Evolutionary conservation across 768 basidiomycete genomes (phyloP), one percentile per base, ranked within the genome.

Genomic region (Phlegmacium glaucopus): DNA sequence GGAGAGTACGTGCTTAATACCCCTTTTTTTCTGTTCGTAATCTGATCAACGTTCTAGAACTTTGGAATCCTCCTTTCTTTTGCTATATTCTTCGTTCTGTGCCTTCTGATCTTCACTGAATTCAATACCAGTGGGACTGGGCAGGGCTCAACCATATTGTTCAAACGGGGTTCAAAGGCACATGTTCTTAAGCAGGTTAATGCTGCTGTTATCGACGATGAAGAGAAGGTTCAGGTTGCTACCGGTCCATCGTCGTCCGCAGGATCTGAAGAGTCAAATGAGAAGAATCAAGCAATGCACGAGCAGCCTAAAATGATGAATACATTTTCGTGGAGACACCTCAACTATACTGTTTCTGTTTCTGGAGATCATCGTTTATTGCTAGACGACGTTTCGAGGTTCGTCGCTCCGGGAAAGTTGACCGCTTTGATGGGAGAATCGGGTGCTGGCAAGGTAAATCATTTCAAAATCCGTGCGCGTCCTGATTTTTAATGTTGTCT

Each of bases 351-450:
- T 28, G 81, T 92, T 0, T 76, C 77, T 1, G 71, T 83, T 12
- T 47, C 64, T 8, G 72, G 71, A 4, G 78, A 74, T 1, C 51
- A 46, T 26, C 69, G 78, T 40, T 67, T 60, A 29, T 70, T 92
- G 1, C 71, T 91, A 35, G 72, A 86, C 48, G 77, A 88, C 35
- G 72, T 93, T 15, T 85, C 81, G 15, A 90, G 90, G 0, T 93
- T 77, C 61, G 88, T 90, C 28, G 79, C 79, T n/a, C 91, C 90
- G 0, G 91, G 91, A 2, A 89, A 78, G 47, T 64, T 92, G 48
- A 88, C 85, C 0, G 86, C 86, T 42, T 74, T 82, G 57, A 90
- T 84, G 89, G 90, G 75, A 49, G 76, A 65, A 68, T 75, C 60
- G 39, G 72, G 70, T 25, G 69, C 71, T 13, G 74, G 74, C 29